These are phyloP conservation scores for Clonostachys solani DNA, from an alignment of 2,329 filamentous ascomycete species.

Conservation along the genomic window DNA sequence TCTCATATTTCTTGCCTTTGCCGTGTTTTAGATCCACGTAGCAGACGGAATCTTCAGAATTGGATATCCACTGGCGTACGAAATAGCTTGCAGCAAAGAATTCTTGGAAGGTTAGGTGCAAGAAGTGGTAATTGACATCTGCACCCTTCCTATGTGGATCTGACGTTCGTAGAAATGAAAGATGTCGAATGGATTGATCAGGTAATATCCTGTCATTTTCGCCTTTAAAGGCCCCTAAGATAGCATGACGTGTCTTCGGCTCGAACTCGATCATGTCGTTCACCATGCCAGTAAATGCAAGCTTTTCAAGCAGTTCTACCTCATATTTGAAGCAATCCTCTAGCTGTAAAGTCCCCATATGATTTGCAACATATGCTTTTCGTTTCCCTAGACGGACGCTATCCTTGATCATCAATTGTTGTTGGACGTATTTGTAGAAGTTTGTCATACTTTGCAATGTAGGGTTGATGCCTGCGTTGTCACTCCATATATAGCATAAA, in stretches of 20 bases:
- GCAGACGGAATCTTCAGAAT: not conserved
- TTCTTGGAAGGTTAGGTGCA: constrained; percentile 37
- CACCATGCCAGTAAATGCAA: constrained; percentile 28
- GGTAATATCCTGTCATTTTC: too few relatives aligned
- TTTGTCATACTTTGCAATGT: constrained; percentile 20
- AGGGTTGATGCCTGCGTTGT: constrained; percentile 12
- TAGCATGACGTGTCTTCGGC: constrained; percentile 7
- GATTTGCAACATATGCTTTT: constrained; percentile 1
- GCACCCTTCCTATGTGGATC: not conserved
- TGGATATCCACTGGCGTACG: constrained; percentile 18
- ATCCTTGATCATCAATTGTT: constrained; percentile 32
- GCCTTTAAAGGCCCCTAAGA: not conserved
- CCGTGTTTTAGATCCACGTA: too few relatives aligned
- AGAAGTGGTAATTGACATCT: constrained; percentile 25
- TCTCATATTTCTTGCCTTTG: too few relatives aligned
- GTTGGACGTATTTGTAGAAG: constrained; percentile 24
- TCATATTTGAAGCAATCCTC: constrained; percentile 4
- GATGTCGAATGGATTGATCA: not conserved
- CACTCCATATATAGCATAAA: constrained; percentile 29
- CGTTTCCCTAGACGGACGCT: constrained; percentile 12
- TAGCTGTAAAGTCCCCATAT: too few relatives aligned
- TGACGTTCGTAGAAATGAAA: constrained; percentile 31
- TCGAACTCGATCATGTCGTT: constrained; percentile 24
- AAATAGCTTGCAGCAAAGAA: constrained; percentile 35
- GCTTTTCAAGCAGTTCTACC: constrained; percentile 15